Conservation (phyloP, 2,329 filamentous ascomycete genomes). For the Gyromitra esculenta region DNA sequence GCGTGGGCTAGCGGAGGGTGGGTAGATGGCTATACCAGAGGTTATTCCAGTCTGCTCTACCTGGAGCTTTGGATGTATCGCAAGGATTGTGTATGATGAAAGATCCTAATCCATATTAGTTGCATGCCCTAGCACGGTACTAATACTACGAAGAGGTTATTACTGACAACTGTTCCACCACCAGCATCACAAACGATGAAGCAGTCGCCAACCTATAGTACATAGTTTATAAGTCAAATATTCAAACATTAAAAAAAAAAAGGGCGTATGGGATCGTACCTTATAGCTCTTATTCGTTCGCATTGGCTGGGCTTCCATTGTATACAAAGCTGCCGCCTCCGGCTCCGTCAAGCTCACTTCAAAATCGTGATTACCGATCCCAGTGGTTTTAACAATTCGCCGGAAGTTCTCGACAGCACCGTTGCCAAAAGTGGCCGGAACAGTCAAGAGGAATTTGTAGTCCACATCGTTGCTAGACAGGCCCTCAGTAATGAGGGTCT, state of each 20-base stretch:
- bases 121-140: not conserved
- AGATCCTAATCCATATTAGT: slow-evolving; percentile 20
- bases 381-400: slow-evolving; percentile 24
- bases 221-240: slow-evolving; percentile 1
- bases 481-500: not conserved
- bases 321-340: slow-evolving; percentile 47
- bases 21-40: slow-evolving; percentile 6
- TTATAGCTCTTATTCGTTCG: slow-evolving; percentile 8
- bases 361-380: slow-evolving; percentile 29
- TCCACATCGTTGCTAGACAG: not conserved
- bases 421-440: slow-evolving; percentile 33
- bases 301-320: slow-evolving; percentile 29
- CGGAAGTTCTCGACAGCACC: slow-evolving; percentile 30
- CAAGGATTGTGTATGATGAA: slow-evolving; percentile 18
- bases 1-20: not conserved
- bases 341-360: slow-evolving; percentile 44
- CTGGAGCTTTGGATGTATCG: slow-evolving; percentile 2
- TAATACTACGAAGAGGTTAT: not conserved
- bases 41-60: slow-evolving; percentile 24
- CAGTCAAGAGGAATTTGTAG: slow-evolving; percentile 34
- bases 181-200: slow-evolving; percentile 51
- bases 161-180: slow-evolving; percentile 49
- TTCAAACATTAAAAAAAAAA: not conserved
- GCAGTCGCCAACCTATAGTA: slow-evolving; percentile 29
- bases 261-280: slow-evolving; percentile 10